Percentiles rank a stretch among this genome's conserved stretches.
Conservation (phyloP, 305 asterid genomes). For the Solanum chacoense region DNA sequence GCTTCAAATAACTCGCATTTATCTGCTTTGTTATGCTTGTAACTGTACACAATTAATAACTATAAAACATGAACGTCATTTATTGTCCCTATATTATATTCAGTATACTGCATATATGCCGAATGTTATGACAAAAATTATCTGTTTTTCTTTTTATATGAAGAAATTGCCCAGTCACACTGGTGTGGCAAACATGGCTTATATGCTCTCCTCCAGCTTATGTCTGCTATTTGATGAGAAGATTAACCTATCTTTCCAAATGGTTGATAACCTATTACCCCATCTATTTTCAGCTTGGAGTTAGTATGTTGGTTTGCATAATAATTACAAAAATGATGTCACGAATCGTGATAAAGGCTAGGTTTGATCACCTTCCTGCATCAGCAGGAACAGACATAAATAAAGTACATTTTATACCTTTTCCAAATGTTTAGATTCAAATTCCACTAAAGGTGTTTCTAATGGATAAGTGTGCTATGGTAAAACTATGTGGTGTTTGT, state of each 20-base stretch:
- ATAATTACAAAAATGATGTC: background rate
- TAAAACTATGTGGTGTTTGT: background rate
- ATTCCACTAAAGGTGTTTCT: background rate
- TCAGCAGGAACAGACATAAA: background rate
- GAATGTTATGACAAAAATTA: background rate
- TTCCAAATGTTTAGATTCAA: background rate
- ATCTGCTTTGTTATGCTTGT: background rate
- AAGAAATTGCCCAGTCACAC: background rate
- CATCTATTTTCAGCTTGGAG: background rate
- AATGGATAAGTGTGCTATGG: background rate
- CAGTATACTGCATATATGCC: background rate
- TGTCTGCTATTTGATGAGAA: background rate
- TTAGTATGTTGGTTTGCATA: background rate
- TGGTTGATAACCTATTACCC: background rate
- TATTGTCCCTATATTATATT: background rate
- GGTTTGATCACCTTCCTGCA: slow-evolving; percentile 1
- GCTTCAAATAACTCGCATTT: background rate
- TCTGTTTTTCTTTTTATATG: background rate
- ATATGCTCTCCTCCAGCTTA: background rate
- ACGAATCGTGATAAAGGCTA: background rate
- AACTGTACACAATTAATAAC: background rate
- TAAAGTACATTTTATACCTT: background rate
- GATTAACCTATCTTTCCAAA: background rate
- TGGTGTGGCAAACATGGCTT: background rate
- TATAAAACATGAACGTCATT: background rate